These are phyloP conservation scores for Sporormia fimetaria DNA, from an alignment of 495 filamentous ascomycete species.

Conservation along the genomic window DNA sequence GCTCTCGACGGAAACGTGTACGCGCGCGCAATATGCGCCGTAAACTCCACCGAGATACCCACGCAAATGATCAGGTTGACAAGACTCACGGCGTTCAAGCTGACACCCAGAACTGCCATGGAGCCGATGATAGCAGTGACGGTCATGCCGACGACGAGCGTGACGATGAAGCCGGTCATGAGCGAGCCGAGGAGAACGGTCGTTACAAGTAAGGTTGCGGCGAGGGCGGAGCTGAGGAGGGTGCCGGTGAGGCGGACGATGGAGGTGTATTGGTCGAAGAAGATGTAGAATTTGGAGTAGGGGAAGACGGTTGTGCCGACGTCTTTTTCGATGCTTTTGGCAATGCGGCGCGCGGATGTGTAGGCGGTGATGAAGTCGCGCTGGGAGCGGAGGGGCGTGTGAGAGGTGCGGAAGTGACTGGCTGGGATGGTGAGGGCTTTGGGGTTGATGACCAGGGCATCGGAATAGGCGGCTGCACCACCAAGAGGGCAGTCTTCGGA, in stretches of 20 bases:
- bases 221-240: slow-evolving; percentile 71
- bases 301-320: slow-evolving; percentile 77
- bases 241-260: slow-evolving; percentile 69
- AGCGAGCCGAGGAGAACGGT: slow-evolving; percentile 72
- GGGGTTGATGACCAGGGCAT: slow-evolving; percentile 69
- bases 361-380: slow-evolving; percentile 90
- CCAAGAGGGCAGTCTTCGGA: slow-evolving; percentile 74
- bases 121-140: slow-evolving; percentile 89
- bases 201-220: slow-evolving; percentile 68
- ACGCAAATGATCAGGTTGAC: slow-evolving; percentile 96
- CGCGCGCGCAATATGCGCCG: slow-evolving; percentile 88
- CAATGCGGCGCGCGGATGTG: slow-evolving; percentile 80
- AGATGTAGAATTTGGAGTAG: slow-evolving; percentile 94
- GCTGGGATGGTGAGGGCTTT: slow-evolving; percentile 54
- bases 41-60: slow-evolving; percentile 93
- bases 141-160: slow-evolving; percentile 78
- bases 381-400: slow-evolving; percentile 75
- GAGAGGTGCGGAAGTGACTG: slow-evolving; percentile 82
- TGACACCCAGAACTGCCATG: slow-evolving; percentile 81
- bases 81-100: slow-evolving; percentile 91
- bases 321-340: slow-evolving; percentile 52
- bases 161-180: slow-evolving; percentile 69
- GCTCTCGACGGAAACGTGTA: slow-evolving; percentile 80
- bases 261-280: slow-evolving; percentile 90
- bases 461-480: slow-evolving; percentile 75